Conservation (phyloP, 2,329 filamentous ascomycete genomes). For the Pseudocercospora vitis region DNA sequence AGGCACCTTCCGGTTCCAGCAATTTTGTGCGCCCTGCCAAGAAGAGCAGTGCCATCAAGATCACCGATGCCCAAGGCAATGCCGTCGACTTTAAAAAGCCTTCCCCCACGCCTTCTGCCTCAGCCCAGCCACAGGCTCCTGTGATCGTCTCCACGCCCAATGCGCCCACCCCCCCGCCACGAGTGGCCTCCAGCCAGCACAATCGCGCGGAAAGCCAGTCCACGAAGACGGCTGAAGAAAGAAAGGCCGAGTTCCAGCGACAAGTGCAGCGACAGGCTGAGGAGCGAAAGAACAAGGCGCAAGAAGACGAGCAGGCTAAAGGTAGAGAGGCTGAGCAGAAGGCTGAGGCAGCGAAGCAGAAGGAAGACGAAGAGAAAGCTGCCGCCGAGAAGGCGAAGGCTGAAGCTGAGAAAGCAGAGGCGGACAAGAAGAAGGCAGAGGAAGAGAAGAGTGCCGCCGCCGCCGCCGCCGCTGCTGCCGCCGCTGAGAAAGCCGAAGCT, state of each 20-base stretch:
- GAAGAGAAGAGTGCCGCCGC: constrained; percentile 43
- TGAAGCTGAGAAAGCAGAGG: constrained; percentile 31
- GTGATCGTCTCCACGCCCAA: constrained; percentile 72
- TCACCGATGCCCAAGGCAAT: constrained; percentile 81
- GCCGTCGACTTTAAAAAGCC: constrained; percentile 65
- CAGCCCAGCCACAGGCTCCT: constrained; percentile 58
- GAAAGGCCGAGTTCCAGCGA: constrained; percentile 61
- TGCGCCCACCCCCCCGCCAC: constrained; percentile 71
- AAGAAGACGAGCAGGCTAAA: constrained; percentile 55
- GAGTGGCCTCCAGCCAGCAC: constrained; percentile 67
- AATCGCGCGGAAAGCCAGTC: constrained; percentile 68
- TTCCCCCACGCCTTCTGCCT: constrained; percentile 58
- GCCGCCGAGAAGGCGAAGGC: constrained; percentile 48
- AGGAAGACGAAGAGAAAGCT: constrained; percentile 40
- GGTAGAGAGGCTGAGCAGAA: constrained; percentile 53
- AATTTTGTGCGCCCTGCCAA: constrained; percentile 63
- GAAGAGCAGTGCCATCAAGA: constrained; percentile 76
- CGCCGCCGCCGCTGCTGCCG: constrained; percentile 32
- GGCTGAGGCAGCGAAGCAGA: constrained; percentile 58
- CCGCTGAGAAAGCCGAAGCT: constrained; percentile 37
- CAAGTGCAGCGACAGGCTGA: constrained; percentile 61
- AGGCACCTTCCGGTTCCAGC: constrained; percentile 39
- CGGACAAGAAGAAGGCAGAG: constrained; percentile 35
- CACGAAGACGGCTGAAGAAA: constrained; percentile 74
- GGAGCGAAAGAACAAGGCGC: constrained; percentile 42